Base-by-base conservation (phyloP, 2,329 filamentous ascomycete genomes). In the Didymella pinodella region DNA sequence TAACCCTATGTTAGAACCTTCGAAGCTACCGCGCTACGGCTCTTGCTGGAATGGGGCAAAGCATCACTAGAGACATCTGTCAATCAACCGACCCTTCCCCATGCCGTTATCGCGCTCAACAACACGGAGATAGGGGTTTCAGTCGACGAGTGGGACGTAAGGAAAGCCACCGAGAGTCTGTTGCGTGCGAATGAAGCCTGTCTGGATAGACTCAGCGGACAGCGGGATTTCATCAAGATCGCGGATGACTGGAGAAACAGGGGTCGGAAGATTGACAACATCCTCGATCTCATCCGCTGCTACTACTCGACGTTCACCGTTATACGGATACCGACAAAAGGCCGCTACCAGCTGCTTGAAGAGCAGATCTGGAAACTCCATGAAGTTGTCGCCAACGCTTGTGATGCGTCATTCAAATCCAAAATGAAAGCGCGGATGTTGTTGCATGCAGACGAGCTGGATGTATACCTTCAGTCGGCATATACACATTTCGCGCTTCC, bases 51-150 rank as follows among this genome's bases (percentile, higher is more conserved):
- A 1, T 62, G 54, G 54, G 59, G 44, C n/a, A 44, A 46, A 5
- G 22, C 55, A 11, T 51, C 54, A 14, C 28, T 62, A 7, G 59
- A 62, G 29, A 62, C 40, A 14, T 11, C 67, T 78, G 47, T 82
- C 47, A 85, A 85, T 59, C 84, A 86, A 61, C 83, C 84, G 0
- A 78, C 81, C 2, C 76, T 86, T 5, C 83, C 84, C 3, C 82
- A 85, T 64, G 83, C 81, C 7, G 78, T 86, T 49, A 81, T 86
- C 40, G 82, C 81, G 0, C 73, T 86, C 38, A 85, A 85, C 65
- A 79, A 78, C 1, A 76, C 78, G 14, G 32, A 0, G 78, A 82
- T 7, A 65, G 70, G 36, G 71, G 71, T 34, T 71, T 80, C 3
- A 71, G 79, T 34, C 70, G 11, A 72, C 78, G 46, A 62, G 20